These are phyloP conservation scores for Solanum arcanum DNA, from an alignment of 257 asterid genomes.

Conservation along the genomic window DNA sequence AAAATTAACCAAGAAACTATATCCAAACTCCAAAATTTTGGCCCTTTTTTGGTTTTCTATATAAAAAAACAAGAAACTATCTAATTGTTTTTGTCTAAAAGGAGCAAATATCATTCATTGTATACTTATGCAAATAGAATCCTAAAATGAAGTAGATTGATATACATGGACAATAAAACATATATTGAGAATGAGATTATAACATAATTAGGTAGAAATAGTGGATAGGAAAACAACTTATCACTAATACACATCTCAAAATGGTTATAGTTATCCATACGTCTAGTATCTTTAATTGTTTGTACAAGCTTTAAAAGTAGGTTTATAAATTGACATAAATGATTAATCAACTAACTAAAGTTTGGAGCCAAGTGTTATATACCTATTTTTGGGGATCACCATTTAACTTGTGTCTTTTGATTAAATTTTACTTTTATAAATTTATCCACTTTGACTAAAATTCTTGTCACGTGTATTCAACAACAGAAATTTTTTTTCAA, in stretches of 20 bases:
- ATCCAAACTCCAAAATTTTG: neutral
- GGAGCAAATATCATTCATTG: neutral
- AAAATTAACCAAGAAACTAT: neutral
- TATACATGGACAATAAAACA: neutral
- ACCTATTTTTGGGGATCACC: neutral
- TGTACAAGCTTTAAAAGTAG: neutral
- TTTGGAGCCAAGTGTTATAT: neutral
- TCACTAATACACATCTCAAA: neutral
- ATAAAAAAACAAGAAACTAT: neutral
- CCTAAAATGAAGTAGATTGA: neutral
- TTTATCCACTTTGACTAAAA: no score
- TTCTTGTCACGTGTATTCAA: no score
- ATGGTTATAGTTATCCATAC: neutral
- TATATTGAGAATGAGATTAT: neutral
- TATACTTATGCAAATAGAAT: neutral
- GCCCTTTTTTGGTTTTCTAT: neutral
- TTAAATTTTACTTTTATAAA: no score
- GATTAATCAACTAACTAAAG: neutral
- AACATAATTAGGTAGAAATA: neutral
- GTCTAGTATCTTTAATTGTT: neutral
- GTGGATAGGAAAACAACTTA: neutral
- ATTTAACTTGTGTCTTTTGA: neutral
- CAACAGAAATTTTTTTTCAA: neutral
- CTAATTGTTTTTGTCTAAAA: neutral
- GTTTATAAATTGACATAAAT: neutral